Percentiles rank a stretch among this genome's conserved stretches.
Conservation (phyloP, 306 rosid genomes). For the Canavalia ensiformis region DNA sequence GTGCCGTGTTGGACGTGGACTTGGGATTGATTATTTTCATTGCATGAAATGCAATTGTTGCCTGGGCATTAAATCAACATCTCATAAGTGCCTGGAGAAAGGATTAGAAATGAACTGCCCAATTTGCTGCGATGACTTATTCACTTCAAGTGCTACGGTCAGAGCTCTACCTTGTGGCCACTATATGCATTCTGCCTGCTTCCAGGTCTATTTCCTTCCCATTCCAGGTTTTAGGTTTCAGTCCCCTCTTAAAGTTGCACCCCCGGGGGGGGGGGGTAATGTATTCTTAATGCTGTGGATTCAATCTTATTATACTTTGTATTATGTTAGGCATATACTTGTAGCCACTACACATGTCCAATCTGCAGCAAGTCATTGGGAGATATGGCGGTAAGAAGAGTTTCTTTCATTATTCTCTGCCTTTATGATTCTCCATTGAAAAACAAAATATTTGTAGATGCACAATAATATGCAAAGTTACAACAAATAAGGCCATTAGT, state of each 20-base stretch:
- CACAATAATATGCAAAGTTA: neutral
- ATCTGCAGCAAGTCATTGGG: slow-evolving; percentile 99
- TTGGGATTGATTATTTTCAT: slow-evolving; percentile 94
- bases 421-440: slow-evolving; percentile 28
- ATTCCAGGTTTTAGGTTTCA: slow-evolving; percentile 37
- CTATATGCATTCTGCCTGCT: slow-evolving; percentile 99
- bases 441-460: neutral
- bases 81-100: slow-evolving; percentile 96
- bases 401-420: slow-evolving; percentile 33
- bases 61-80: slow-evolving; percentile 81
- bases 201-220: slow-evolving; percentile 72
- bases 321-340: slow-evolving; percentile 84
- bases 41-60: slow-evolving; percentile 99
- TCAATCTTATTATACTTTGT: slow-evolving; percentile 48
- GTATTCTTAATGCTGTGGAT: slow-evolving; percentile 36
- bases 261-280: neutral
- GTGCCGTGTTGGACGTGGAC: slow-evolving; percentile 97
- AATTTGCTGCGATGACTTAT: slow-evolving; percentile 94
- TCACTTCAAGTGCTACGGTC: slow-evolving; percentile 95
- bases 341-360: slow-evolving; percentile 97
- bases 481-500: slow-evolving; percentile 25
- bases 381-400: slow-evolving; percentile 91
- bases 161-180: slow-evolving; percentile 97
- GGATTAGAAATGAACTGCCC: slow-evolving; percentile 97
- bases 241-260: neutral